phyloP scores from a whole-genome alignment of 768 basidiomycete species.

The Amanita subjunquillea region DNA sequence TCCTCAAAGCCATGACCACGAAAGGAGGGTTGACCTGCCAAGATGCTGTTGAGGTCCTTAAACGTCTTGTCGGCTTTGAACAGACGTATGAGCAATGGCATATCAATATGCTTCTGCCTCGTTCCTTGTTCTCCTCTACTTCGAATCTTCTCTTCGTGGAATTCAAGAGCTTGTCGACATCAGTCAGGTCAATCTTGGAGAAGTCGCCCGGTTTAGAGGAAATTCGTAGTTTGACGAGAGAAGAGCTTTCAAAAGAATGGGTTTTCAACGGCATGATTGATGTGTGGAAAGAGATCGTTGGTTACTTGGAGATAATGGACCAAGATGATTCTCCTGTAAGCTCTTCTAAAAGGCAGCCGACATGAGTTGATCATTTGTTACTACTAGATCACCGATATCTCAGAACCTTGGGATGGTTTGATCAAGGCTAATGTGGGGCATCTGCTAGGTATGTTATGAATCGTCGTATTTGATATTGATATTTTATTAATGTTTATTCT shows the following conservation, averaged over 20 bases:
- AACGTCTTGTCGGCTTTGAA: slow-evolving; percentile 25
- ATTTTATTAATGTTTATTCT: background rate
- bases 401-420: slow-evolving; percentile 48
- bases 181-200: slow-evolving; percentile 42
- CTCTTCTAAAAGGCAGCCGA: slow-evolving; percentile 3
- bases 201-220: slow-evolving; percentile 43
- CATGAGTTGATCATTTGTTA: background rate
- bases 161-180: slow-evolving; percentile 31
- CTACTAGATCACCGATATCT: slow-evolving; percentile 29
- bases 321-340: slow-evolving; percentile 41
- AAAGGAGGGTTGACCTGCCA: slow-evolving; percentile 39
- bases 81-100: slow-evolving; percentile 30
- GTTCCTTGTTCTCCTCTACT: slow-evolving; percentile 42
- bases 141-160: slow-evolving; percentile 48
- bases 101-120: slow-evolving; percentile 36
- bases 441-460: slow-evolving; percentile 30
- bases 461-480: background rate
- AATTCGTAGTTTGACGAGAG: slow-evolving; percentile 43
- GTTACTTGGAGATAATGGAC: slow-evolving; percentile 33
- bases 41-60: slow-evolving; percentile 45
- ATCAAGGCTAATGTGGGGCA: slow-evolving; percentile 36
- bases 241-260: slow-evolving; percentile 45
- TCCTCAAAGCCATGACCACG: slow-evolving; percentile 47
- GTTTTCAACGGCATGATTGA: slow-evolving; percentile 41
- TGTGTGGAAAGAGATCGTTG: slow-evolving; percentile 41